A percentile compares a stretch with the other conserved stretches of the same genome.
Evolutionary conservation across 2,329 filamentous ascomycete species (phyloP).

Genomic region (Aspergillus aculeatus): DNA sequence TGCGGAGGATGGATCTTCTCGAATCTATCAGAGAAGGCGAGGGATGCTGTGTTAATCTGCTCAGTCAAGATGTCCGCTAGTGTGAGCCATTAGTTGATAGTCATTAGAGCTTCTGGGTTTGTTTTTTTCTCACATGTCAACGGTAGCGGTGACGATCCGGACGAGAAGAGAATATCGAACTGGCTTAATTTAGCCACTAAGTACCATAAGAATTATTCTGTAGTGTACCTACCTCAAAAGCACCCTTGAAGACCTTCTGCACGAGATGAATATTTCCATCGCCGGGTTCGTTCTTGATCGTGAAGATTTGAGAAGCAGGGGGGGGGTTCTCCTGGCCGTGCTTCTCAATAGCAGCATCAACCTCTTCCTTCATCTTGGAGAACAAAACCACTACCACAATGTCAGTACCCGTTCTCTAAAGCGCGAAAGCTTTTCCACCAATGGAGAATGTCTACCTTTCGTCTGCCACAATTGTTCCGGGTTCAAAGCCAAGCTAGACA

Average conservation of each 20-base stretch:
- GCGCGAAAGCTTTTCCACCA: neutral
- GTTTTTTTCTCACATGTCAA: slow-evolving; percentile 49
- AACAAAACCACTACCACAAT: slow-evolving; percentile 55
- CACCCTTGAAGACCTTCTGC: slow-evolving; percentile 85
- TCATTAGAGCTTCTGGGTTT: neutral
- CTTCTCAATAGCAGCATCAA: slow-evolving; percentile 59
- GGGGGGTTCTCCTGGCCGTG: slow-evolving; percentile 67
- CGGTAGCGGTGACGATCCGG: slow-evolving; percentile 60
- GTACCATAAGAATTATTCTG: neutral
- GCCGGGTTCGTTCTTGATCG: slow-evolving; percentile 61
- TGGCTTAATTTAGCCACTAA: slow-evolving; percentile 36
- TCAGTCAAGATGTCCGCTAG: slow-evolving; percentile 63
- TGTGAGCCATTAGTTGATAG: slow-evolving; percentile 11
- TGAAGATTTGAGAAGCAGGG: slow-evolving; percentile 82
- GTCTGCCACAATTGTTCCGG: slow-evolving; percentile 77
- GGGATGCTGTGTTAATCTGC: slow-evolving; percentile 65
- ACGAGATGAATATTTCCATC: slow-evolving; percentile 80
- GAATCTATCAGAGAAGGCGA: slow-evolving; percentile 74
- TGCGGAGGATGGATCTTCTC: slow-evolving; percentile 68
- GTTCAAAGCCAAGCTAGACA: slow-evolving; percentile 67
- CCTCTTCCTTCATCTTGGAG: slow-evolving; percentile 60
- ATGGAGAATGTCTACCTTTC: slow-evolving; percentile 55
- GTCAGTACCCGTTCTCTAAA: slow-evolving; percentile 2
- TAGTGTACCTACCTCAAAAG: slow-evolving; percentile 64
- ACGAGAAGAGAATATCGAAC: slow-evolving; percentile 90